Percentiles rank a stretch among this genome's conserved stretches.
These are phyloP conservation scores for Magnolia officinalis DNA, from an alignment of 164 flowering plant species.

Conservation along the genomic window DNA sequence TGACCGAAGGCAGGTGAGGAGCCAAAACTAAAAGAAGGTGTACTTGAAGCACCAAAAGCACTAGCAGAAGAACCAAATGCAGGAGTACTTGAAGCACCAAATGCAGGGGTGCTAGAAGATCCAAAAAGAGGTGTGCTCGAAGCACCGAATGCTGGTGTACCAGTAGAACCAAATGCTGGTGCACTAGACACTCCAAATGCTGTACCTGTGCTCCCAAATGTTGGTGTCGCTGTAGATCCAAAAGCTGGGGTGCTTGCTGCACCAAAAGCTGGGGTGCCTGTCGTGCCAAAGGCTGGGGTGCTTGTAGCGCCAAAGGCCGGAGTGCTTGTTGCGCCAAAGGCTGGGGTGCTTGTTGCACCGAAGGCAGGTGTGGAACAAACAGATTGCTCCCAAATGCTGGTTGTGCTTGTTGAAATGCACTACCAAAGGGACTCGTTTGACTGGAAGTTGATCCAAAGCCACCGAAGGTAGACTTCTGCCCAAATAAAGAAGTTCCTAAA, in stretches of 20 bases:
- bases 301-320: conserved; percentile 12
- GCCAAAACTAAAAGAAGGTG: not conserved
- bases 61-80: not conserved
- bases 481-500: conserved; percentile 46
- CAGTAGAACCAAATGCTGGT: not conserved
- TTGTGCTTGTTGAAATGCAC: conserved; percentile 68
- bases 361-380: conserved; percentile 55
- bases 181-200: not conserved
- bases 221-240: not conserved
- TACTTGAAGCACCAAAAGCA: not conserved
- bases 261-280: not conserved
- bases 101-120: not conserved
- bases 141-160: not conserved
- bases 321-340: not conserved
- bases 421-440: conserved; percentile 78
- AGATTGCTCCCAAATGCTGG: conserved; percentile 66
- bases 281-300: conserved; percentile 59
- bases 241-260: not conserved
- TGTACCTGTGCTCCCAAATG: not conserved
- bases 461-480: conserved; percentile 79
- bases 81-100: not conserved
- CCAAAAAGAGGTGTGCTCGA: not conserved
- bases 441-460: conserved; percentile 68
- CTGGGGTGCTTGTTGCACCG: conserved; percentile 13
- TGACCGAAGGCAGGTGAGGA: not conserved